These are phyloP conservation scores for Rhodotorula sp. DNA, from an alignment of 1,284 basidiomycete genomes.

Conservation along the genomic window DNA sequence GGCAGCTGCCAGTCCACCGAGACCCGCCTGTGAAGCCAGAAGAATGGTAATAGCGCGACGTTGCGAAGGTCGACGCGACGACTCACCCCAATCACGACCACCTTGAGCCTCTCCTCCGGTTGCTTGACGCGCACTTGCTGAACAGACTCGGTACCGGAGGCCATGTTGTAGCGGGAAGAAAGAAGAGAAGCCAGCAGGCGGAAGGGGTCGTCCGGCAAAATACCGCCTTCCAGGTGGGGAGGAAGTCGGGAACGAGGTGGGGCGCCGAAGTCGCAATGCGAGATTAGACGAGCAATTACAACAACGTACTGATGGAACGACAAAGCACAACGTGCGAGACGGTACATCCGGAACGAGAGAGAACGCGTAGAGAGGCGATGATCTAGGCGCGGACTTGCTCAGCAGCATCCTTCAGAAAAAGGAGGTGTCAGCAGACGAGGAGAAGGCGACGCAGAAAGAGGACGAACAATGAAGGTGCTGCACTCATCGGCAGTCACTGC, in stretches of 20 bases:
- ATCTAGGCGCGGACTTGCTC: constrained; percentile 28
- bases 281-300: no score
- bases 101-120: constrained; percentile 1
- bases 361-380: background rate
- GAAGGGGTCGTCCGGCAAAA: background rate
- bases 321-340: background rate
- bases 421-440: no score
- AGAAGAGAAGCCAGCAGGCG: background rate
- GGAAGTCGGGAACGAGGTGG: background rate
- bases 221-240: background rate
- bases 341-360: background rate
- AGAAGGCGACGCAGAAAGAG: rapidly evolving
- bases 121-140: background rate
- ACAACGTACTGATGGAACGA: no score
- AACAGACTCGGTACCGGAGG: background rate
- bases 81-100: constrained; percentile 4
- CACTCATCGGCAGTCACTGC: constrained; percentile 40
- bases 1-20: constrained; percentile 2
- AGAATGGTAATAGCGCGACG: no score
- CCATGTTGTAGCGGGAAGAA: background rate
- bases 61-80: no score
- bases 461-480: constrained; percentile 32
- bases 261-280: background rate
- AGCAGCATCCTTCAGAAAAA: constrained; percentile 19
- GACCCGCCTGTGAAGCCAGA: background rate